Base-by-base conservation (phyloP, 306 rosid genomes). In the Cucumis cinereus region DNA sequence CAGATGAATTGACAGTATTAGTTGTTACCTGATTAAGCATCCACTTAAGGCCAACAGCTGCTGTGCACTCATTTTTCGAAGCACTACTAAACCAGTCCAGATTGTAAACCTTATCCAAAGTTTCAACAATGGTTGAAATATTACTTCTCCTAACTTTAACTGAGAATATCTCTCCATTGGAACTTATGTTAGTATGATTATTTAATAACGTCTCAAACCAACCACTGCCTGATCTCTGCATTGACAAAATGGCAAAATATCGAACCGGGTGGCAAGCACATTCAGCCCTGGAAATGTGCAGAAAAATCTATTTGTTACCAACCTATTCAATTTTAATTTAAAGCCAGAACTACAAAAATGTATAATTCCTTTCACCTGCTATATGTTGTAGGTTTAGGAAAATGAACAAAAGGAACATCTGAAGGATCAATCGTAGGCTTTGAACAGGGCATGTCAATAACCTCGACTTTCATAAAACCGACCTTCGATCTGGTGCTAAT, bases 171-270 rank as follows among this genome's bases (percentile, higher is more conserved):
- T 95, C 99, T 78, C 99, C 99, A 54, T 95, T 95, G 23, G 99
- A 95, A 82, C 99, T 95, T 79, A 95, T 87, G 80, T 92, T 95
- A 76, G 90, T 86, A 79, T 95, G 99, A 75, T 88, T 95, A 77
- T 95, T 95, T 63, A 95, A 78, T 77, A 95, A 87, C 1, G 99
- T 95, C 97, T 95, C 99, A 71, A 95, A 95, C 99, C 99, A 95
- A 70, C 99, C 99, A 87, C 99, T 95, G 72, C 99, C 99, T 47
- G 98, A 95, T 86, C 99, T 90, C 84, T 95, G 99, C 99, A 87
- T 90, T 3, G 99, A 95, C 77, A 92, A 82, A 82, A 95, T 92
- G 68, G 97, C 89, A 17, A 95, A 95, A 86, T 84, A 81, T 57
- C 93, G 86, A 75, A 92, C 98, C 24, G 98, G 98, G 79, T 88